Conservation (phyloP, 2,329 filamentous ascomycete genomes). For the Trichoderma endophyticum region DNA sequence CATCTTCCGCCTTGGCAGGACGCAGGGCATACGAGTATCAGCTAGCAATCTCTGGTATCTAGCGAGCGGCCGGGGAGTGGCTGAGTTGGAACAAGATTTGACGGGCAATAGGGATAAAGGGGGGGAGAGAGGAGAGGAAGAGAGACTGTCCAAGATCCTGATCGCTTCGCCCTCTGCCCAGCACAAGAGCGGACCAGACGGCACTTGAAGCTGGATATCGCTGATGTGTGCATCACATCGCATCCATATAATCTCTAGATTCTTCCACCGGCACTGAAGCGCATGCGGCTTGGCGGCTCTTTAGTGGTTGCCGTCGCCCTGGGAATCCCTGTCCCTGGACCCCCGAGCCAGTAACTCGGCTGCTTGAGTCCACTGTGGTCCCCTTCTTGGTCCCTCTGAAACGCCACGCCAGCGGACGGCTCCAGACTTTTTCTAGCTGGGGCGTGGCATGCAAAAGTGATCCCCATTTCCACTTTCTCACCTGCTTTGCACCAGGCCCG, state of each 20-base stretch:
- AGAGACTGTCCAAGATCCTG: background rate
- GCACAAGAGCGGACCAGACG: background rate
- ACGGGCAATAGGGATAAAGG: background rate
- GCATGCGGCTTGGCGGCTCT: background rate
- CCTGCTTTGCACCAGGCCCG: slow-evolving; percentile 1
- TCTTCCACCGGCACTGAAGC: slow-evolving; percentile 9
- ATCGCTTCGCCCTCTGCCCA: background rate
- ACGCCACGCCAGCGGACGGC: slow-evolving; percentile 5
- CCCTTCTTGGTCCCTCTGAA: slow-evolving; percentile 1
- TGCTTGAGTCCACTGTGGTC: background rate
- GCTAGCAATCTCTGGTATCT: background rate
- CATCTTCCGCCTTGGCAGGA: background rate
- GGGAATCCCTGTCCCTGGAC: slow-evolving; percentile 5
- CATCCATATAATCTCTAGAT: background rate
- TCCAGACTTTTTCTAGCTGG: slow-evolving; percentile 1
- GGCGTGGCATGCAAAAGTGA: background rate
- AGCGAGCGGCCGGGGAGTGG: background rate
- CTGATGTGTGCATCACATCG: background rate
- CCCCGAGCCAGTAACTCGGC: background rate
- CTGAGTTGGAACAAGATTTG: background rate
- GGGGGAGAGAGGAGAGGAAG: background rate
- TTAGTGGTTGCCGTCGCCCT: slow-evolving; percentile 12
- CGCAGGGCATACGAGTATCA: background rate
- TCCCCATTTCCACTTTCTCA: slow-evolving; percentile 2
- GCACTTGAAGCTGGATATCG: background rate